Base-by-base conservation (phyloP, 202 grass and related monocot genomes). In the Setaria viridis region DNA sequence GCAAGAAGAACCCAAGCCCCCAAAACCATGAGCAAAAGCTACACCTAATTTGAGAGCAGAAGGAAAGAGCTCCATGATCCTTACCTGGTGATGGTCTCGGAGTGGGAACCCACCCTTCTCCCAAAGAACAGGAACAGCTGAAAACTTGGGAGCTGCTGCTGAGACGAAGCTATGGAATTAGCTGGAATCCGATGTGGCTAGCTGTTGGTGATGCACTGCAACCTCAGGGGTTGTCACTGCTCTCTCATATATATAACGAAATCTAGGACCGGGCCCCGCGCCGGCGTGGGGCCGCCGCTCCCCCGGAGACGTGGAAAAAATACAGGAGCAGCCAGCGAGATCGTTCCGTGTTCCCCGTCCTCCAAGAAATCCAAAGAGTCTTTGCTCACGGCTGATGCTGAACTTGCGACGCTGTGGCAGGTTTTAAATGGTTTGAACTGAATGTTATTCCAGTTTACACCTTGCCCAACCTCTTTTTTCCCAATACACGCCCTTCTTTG, bases 191-290 rank as follows among this genome's bases (percentile, higher is more conserved):
- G 66, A 88, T 72, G 35, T 56, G 37, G 77, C 57, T 81, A 1
- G 8, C 67, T 57, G 63, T 11, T 57, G 63, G 3, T n/a, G 69
- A 64, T 84, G 69, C 46, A 79, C 55, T 60, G 29, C 11, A 21
- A 76, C 25, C 70, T 91, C 81, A 50, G 71, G 65, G 65, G 39
- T 3, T 67, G 72, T 78, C 86, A 82, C 73, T 80, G 49, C 78
- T 67, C 45, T 46, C 77, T 82, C 72, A 74, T 88, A 91, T 90
- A 83, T 82, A 87, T 72, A 78, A 35, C 25, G 4, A 88, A 74
- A 85, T 80, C 89, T 82, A 20, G 58, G 42, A 43, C 30, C 50
- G 85, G 55, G 0, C n/a, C 79, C 78, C 17, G 1, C 46, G 35
- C 43, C 30, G 34, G 67, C 30, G 37, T 41, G 73, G 65, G 83